Evolutionary conservation across 2,329 filamentous ascomycete genomes (phyloP).

Genomic region (Aspergillus sp.): DNA sequence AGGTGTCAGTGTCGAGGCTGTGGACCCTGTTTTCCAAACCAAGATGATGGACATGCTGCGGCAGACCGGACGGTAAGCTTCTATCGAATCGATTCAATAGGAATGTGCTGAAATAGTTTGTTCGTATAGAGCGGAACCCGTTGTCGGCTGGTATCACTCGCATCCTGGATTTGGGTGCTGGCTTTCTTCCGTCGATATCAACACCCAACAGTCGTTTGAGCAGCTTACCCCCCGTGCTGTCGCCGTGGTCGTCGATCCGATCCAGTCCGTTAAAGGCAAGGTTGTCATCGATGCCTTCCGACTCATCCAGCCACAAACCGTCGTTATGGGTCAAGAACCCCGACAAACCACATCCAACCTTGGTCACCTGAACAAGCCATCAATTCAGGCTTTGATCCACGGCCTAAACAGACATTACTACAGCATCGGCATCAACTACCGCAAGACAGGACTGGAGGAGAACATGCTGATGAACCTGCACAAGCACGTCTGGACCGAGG

Average conservation of each 20-base stretch:
- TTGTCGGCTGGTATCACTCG: conserved; percentile 99
- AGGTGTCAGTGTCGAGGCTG: conserved; percentile 95
- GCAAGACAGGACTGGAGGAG: conserved; percentile 95
- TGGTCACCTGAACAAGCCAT: conserved; percentile 97
- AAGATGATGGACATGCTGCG: conserved; percentile 99
- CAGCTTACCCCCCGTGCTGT: conserved; percentile 95
- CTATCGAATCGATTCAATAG: background rate
- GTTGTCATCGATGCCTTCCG: conserved; percentile 99
- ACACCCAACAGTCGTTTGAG: conserved; percentile 99
- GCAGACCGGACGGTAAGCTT: conserved; percentile 83
- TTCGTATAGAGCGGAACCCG: conserved; percentile 75
- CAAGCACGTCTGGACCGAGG: conserved; percentile 99
- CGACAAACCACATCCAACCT: conserved; percentile 97
- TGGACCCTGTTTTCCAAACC: conserved; percentile 97
- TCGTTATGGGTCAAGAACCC: conserved; percentile 97
- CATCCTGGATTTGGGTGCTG: conserved; percentile 99
- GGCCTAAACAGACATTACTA: conserved; percentile 99
- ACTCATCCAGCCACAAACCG: conserved; percentile 93
- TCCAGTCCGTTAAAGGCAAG: conserved; percentile 99
- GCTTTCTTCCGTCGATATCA: conserved; percentile 98
- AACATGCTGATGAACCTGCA: conserved; percentile 99
- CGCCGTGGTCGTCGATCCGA: conserved; percentile 95
- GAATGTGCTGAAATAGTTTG: conserved; percentile 10
- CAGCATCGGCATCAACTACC: conserved; percentile 96
- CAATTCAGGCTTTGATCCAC: conserved; percentile 98